Base-by-base conservation (phyloP, 306 rosid species). In the Psophocarpus tetragonolobus region DNA sequence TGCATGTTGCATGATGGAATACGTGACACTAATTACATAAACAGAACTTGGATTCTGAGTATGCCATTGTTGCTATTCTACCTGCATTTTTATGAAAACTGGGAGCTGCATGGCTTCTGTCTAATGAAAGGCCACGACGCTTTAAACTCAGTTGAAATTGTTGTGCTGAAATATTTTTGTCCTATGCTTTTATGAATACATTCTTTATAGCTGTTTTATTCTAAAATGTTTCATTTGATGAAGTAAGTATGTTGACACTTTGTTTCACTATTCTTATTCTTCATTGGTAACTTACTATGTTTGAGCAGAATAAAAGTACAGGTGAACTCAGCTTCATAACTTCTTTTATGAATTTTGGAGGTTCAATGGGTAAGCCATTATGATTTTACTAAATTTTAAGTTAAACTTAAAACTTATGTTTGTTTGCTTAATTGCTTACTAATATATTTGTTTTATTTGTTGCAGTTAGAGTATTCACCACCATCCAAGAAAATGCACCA, bases 321-420 rank as follows among this genome's bases (percentile, higher is more conserved):
- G 99, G 98, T 78, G 91, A 96, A 86, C 99, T 96, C 78, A 96
- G 99, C 92, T 92, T 92, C 89, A 66, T 96, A 82, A 96, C 99
- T n/a, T 83, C 84, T 82, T 84, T 90, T 18, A 95, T 92, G 97
- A 95, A 92, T 80, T 89, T 86, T 85, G 98, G 84, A 47, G 99
- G 99, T 77, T 86, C 97, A 38, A 81, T 85, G 87, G 99, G 97
- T 95, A 89, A 78, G 97, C 79, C 80, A 42, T 64, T 76, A 15
- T 29, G 60, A 38, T 29, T 73, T 50, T 44, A 12, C 20, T 42
- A 68, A 47, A 60, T 24, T 48, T 39, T 71, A 39, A 67, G 23
- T 77, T 82, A 24, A 60, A 64, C 77, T 70, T 82, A 24, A 60
- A 64, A 77, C 67, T 83, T 39, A 13, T 62, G 9, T 48, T 63